phyloP scores from a whole-genome alignment of 768 basidiomycete genomes.

The Roridomyces roridus region DNA sequence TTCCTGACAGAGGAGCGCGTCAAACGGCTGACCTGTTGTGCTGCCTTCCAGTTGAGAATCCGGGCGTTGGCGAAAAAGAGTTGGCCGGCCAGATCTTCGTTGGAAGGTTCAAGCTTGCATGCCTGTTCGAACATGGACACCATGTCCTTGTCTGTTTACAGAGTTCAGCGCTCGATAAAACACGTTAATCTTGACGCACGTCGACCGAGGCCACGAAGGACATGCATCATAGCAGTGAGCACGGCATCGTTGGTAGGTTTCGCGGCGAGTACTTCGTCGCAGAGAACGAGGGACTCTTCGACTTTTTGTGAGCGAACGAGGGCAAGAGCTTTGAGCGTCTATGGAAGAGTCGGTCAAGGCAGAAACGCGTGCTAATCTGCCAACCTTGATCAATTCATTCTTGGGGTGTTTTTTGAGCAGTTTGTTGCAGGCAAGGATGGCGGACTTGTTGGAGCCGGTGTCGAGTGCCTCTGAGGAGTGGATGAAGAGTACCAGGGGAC shows the following conservation, averaged over 20 bases:
- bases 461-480: slow-evolving; percentile 75
- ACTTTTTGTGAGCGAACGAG: slow-evolving; percentile 85
- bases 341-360: slow-evolving; percentile 18
- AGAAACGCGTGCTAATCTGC: slow-evolving; percentile 25
- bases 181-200: slow-evolving; percentile 39
- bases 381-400: slow-evolving; percentile 71
- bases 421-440: slow-evolving; percentile 86
- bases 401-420: slow-evolving; percentile 85
- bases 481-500: neutral
- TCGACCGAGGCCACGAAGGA: slow-evolving; percentile 79
- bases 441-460: slow-evolving; percentile 86
- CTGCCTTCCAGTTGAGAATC: slow-evolving; percentile 83
- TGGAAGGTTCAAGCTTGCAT: slow-evolving; percentile 78
- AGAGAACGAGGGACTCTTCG: slow-evolving; percentile 79
- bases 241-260: slow-evolving; percentile 79
- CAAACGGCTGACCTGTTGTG: slow-evolving; percentile 68
- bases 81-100: slow-evolving; percentile 85
- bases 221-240: slow-evolving; percentile 84
- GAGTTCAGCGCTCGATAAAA: slow-evolving; percentile 4
- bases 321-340: slow-evolving; percentile 87
- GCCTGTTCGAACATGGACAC: slow-evolving; percentile 88
- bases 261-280: slow-evolving; percentile 78
- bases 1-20: neutral
- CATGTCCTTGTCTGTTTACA: slow-evolving; percentile 70
- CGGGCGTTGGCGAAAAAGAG: slow-evolving; percentile 87